Base-by-base conservation (phyloP, 805 yeast species). In the Starmerella asiatica region DNA sequence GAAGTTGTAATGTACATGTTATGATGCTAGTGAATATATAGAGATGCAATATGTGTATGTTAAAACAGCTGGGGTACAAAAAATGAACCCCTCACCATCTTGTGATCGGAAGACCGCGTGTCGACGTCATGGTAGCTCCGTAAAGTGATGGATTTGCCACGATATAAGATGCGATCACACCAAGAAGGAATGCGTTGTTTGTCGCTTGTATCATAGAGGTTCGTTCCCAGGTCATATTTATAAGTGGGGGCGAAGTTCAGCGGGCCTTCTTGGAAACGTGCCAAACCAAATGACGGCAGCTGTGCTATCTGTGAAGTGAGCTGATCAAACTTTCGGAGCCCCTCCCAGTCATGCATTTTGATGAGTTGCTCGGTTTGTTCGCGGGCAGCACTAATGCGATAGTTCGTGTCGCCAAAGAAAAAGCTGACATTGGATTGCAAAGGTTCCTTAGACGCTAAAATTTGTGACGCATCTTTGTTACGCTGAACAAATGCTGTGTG, bases 351-450 rank as follows among this genome's bases (percentile, higher is more conserved):
- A 3, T 64, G 60, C 2, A 58, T 55, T n/a, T 59, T 62, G 29
- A 82, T 69, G n/a, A 65, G 48, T 30, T 61, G 57, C 46, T 84
- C 65, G 1, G 82, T 93, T 19, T 71, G 71, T 15, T 78, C 88
- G 47, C 82, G 79, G 0, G 77, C 69, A 50, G 81, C 61, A 28
- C 73, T 64, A 30, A 91, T 75, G 48, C 98, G 68, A 59, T 78
- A 91, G 56, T 91, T 91, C 59, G 93, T 76, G 59, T 91, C 98
- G 6, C 98, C 98, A 60, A 82, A 67, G 85, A 95, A 84, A 14
- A 91, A 71, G 14, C 86, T 69, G 17, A 76, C 73, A 52, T 88
- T 94, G 52, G 80, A 91, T 50, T 84, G 93, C 37, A 70, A 67
- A 3, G 84, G 71, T 9, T 49, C 47, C 29, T 46, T 44, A 15